Evolutionary conservation across 73 alveolate species (phyloP), one percentile per base, ranked within the genome.

Genomic region (Paramecium biaurelia): DNA sequence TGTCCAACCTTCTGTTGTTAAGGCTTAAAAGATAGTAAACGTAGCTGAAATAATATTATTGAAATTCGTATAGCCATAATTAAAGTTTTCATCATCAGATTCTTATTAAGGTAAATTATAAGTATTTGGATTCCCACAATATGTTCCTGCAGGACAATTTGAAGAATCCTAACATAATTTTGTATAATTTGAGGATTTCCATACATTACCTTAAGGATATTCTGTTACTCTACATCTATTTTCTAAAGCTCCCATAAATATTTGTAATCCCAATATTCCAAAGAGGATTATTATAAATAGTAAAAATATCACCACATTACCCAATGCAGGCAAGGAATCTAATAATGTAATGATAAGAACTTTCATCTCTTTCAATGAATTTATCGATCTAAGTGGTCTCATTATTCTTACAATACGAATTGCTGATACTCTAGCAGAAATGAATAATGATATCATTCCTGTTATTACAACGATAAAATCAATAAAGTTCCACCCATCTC

Each of bases 401-500:
- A 96, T 70, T 42, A 96, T 79, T 41, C 98, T 84, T 42, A 95
- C 85, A 23, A 96, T 90, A 89, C 98, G 57, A 53, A 95, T 79
- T 4, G 90, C 70, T 7, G 90, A 79, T 4, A 47, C 42, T 24
- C 57, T n/a, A 24, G 93, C 74, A 9, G 95, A 42, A 34, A 95
- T 63, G 34, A 92, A 59, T 26, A 72, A 70, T 8, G 96, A 87
- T 10, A 95, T 43, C 93, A 96, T 95, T 43, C 98, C 98, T 59
- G 94, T 70, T 32, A 94, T 68, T 26, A 96, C 96, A 86, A 96
- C 97, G 32, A 94, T 32, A 70, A 96, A 96, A 89, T 96, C 99
- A 5, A 96, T 85, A 37, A 93, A 70, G 67, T 96, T 96, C 97
- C 98, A 96, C 15, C 96, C 92, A 49, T 96, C 99, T 86, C 98